Conservation (phyloP, 495 filamentous ascomycete species). For the Aspergillus bridgeri region DNA sequence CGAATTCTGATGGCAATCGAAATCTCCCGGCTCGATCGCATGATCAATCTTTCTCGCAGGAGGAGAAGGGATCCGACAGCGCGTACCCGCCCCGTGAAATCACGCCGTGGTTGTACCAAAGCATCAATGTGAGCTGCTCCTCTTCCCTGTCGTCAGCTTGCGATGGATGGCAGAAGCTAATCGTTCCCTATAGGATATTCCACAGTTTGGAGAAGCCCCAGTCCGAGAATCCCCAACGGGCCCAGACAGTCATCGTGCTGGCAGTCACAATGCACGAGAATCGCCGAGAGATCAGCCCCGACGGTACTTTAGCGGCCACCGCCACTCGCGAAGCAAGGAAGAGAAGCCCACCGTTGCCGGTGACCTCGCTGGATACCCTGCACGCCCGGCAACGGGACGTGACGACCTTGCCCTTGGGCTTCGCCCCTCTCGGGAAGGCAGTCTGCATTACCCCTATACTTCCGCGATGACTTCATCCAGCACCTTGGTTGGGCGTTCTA, state of each 20-base stretch:
- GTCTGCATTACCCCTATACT: slow-evolving; percentile 31
- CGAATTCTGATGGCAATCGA: slow-evolving; percentile 64
- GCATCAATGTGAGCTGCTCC: slow-evolving; percentile 60
- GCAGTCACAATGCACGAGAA: slow-evolving; percentile 33
- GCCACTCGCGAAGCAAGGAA: slow-evolving; percentile 67
- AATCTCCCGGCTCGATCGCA: slow-evolving; percentile 44
- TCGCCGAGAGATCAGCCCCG: slow-evolving; percentile 49
- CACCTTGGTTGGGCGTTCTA: slow-evolving; percentile 53
- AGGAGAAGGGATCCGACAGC: slow-evolving; percentile 67
- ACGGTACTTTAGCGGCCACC: slow-evolving; percentile 69
- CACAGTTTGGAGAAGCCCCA: slow-evolving; percentile 77
- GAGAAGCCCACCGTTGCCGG: slow-evolving; percentile 54
- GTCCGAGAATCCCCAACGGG: slow-evolving; percentile 69
- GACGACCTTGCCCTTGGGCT: slow-evolving; percentile 63
- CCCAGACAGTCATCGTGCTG: slow-evolving; percentile 64
- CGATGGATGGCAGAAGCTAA: background rate
- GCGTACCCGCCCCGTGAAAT: slow-evolving; percentile 91
- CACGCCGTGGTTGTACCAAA: slow-evolving; percentile 93
- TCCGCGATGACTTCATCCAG: slow-evolving; percentile 47
- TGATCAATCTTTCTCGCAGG: slow-evolving; percentile 61
- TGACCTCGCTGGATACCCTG: slow-evolving; percentile 42
- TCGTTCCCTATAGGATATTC: slow-evolving; percentile 58
- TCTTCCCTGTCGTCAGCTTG: background rate
- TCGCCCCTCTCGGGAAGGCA: slow-evolving; percentile 46
- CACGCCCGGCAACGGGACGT: slow-evolving; percentile 60